Conservation (phyloP, 768 basidiomycete species). For the Phaeotremella fagi region DNA sequence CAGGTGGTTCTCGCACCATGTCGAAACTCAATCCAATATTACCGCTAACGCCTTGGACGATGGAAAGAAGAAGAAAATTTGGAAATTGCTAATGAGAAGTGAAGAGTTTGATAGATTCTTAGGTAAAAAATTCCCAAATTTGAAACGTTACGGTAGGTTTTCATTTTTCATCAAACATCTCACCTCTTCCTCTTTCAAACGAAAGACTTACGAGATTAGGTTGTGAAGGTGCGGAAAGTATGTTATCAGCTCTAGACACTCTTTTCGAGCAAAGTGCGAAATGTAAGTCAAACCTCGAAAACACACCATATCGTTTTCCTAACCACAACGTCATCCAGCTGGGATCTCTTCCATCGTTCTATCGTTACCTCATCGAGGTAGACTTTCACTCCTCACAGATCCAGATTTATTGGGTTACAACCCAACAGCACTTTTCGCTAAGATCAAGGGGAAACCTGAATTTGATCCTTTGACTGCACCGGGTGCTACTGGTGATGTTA, state of each 20-base stretch:
- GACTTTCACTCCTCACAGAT: constrained; percentile 77
- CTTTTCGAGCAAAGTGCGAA: constrained; percentile 65
- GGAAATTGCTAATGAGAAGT: constrained; percentile 64
- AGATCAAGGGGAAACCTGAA: constrained; percentile 59
- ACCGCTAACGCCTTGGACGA: constrained; percentile 5
- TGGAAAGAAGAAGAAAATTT: constrained; percentile 36
- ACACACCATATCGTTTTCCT: neutral
- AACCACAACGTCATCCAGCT: constrained; percentile 47
- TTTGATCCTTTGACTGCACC: constrained; percentile 30
- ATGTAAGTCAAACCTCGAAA: constrained; percentile 48
- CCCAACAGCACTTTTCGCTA: constrained; percentile 70
- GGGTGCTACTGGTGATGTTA: constrained; percentile 72
- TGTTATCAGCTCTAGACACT: constrained; percentile 79
- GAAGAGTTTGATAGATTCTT: constrained; percentile 81
- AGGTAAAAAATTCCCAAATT: constrained; percentile 72
- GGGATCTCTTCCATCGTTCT: constrained; percentile 69
- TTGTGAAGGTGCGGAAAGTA: constrained; percentile 87
- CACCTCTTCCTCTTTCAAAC: neutral
- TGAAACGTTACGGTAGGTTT: constrained; percentile 53
- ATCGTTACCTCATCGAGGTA: constrained; percentile 82
- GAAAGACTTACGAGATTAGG: constrained; percentile 52
- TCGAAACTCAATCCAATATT: constrained; percentile 57
- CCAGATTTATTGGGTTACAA: constrained; percentile 59
- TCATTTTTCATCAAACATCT: too few relatives aligned
- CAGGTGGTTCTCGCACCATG: constrained; percentile 77